Base-by-base conservation (phyloP, 768 basidiomycete genomes). In the Scleroderma citrinum region DNA sequence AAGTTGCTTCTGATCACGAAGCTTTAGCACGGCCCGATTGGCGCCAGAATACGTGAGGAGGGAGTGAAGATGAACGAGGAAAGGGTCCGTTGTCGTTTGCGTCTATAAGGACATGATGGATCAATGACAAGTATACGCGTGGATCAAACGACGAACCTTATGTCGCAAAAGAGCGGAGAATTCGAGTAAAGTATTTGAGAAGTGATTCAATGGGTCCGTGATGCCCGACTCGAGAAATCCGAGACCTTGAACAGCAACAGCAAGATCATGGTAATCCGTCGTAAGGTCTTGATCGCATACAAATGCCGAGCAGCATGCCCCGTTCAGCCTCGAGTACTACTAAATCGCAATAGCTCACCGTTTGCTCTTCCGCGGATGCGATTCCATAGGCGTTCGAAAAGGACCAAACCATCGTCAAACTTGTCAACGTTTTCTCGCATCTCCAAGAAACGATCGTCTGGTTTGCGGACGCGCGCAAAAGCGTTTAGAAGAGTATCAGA, bases 161-260 rank as follows among this genome's bases (percentile, higher is more conserved):
- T 95, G 90, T 47, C 92, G 83, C 34, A 94, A 67, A 19, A 95
- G 69, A 0, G 92, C 87, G 2, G 94, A 96, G 64, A 97, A 97
- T 65, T 98, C 94, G 32, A 97, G 76, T 47, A 99, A 74, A 2
- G 92, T 93, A 63, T 95, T 94, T 26, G 95, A 96, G 58, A 98
- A 98, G 63, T 95, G 86, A 61, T 95, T 95, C 56, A 99, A 72
- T 1, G 92, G 94, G 61, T 99, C 96, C 40, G 96, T 99, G 56
- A 99, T 99, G 34, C 96, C 96, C 54, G 90, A 92, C 69, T 99
- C 96, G 55, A 99, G 78, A 71, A 97, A 98, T 57, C 95, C 96
- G 52, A 99, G 79, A 44, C 94, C 95, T 66, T 98, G 95, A 41
- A 96, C 92, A 37, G 92, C 87, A 54, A 93, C 88, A 38, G 96